Evolutionary conservation across 2,329 filamentous ascomycete genomes (phyloP).

Genomic region (Amylocarpus encephaloides): DNA sequence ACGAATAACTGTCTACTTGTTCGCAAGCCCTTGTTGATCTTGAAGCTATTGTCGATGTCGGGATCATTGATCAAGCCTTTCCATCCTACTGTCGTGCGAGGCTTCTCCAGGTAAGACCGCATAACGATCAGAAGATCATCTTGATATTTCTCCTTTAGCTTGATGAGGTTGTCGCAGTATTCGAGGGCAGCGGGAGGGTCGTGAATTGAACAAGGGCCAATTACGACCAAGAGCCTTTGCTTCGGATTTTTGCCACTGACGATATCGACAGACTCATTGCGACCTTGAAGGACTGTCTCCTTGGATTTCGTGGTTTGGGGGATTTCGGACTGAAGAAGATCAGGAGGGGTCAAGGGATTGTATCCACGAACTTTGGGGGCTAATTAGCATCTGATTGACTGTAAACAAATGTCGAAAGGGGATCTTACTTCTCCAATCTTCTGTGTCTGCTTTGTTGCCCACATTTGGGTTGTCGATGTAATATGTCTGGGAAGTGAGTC

Average conservation of each 20-base stretch:
- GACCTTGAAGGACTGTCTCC: slow-evolving; percentile 52
- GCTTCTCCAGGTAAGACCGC: slow-evolving; percentile 98
- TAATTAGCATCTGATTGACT: slow-evolving; percentile 22
- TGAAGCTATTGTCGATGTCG: slow-evolving; percentile 95
- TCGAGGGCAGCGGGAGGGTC: slow-evolving; percentile 85
- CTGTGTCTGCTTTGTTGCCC: slow-evolving; percentile 65
- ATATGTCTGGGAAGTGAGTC: slow-evolving; percentile 45
- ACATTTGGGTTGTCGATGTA: slow-evolving; percentile 74
- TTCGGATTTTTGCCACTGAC: slow-evolving; percentile 60
- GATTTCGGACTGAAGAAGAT: slow-evolving; percentile 93
- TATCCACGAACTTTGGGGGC: slow-evolving; percentile 65
- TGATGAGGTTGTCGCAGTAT: slow-evolving; percentile 80
- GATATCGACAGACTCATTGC: slow-evolving; percentile 60
- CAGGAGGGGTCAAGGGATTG: slow-evolving; percentile 87
- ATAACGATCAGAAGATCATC: slow-evolving; percentile 92
- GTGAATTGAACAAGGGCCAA: slow-evolving; percentile 96
- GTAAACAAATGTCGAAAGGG: slow-evolving; percentile 10
- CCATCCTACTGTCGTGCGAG: slow-evolving; percentile 95
- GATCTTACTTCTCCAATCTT: slow-evolving; percentile 74
- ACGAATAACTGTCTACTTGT: slow-evolving; percentile 86
- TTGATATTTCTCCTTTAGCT: slow-evolving; percentile 80
- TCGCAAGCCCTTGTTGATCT: slow-evolving; percentile 95
- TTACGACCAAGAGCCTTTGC: slow-evolving; percentile 63
- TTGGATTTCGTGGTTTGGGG: slow-evolving; percentile 40
- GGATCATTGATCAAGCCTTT: slow-evolving; percentile 98